Base-by-base conservation (phyloP, 1,139 yeast genomes). In the Sugiyamaella japonica region DNA sequence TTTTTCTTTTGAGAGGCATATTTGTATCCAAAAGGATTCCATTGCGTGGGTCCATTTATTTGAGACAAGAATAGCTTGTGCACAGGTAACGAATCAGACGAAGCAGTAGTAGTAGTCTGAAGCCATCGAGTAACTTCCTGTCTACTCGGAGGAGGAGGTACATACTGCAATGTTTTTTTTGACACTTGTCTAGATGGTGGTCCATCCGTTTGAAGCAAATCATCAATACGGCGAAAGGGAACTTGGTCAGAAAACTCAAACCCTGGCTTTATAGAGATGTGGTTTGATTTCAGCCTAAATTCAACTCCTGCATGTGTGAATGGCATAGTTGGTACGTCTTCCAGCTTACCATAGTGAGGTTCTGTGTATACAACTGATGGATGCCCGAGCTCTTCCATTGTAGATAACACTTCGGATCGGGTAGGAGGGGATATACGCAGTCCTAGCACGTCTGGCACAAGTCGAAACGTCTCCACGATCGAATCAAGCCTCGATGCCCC, bases 241-340 rank as follows among this genome's bases (percentile, higher is more conserved):
- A 20, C 34, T 9, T 40, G 34, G 13, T 50, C 47, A 23, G 49
- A 32, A 47, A 68, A 61, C 2, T 55, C 54, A 55, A 70, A 68
- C 3, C 52, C 45, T 1, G 61, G 62, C 13, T 68, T 57, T 42
- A 56, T 58, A 3, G 55, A 50, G 1, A 67, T 56, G 29, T 67
- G 67, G 25, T 56, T 48, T 15, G 75, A 66, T 38, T 62, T 61
- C 7, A 84, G 69, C 1, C 66, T 72, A 58, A 84, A 83, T 60
- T 79, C 81, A 56, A 78, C 81, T 17, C 90, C 90, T 0, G 91
- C 90, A 70, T 83, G 84, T 1, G 81, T 69, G 56, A 84, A 76
- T 0, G 95, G 84, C 28, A 72, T 73, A 0, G 70, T 52, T 1
- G 85, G 84, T 4, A 81, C 72, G 60, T 86, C 88, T 1, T 67